Conservation (phyloP, 2,329 filamentous ascomycete species). For the Tricladium varicosporioides region DNA sequence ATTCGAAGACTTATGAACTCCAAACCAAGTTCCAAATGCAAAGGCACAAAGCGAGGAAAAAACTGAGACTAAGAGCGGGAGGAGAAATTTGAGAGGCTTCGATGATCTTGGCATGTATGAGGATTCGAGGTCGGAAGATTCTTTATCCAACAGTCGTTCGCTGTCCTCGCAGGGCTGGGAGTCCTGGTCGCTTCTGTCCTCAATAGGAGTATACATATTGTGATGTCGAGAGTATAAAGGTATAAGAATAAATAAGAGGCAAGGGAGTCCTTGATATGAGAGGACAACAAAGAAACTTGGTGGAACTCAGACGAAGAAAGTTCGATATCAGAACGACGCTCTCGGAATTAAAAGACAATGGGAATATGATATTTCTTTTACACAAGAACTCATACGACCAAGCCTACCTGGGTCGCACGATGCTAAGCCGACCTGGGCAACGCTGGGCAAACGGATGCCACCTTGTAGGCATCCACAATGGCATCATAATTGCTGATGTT, state of each 20-base stretch:
- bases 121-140: constrained; percentile 5
- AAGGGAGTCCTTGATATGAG: not conserved
- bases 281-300: no score
- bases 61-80: constrained; percentile 10
- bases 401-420: no score
- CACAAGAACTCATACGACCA: no score
- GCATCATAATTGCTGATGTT: no score
- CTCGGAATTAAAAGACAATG: no score
- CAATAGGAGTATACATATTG: constrained; percentile 17
- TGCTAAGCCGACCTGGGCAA: no score
- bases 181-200: constrained; percentile 17
- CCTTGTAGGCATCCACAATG: no score
- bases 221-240: no score
- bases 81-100: constrained; percentile 6
- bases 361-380: no score
- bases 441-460: no score
- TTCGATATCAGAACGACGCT: no score
- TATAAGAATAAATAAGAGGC: not conserved
- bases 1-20: constrained; percentile 14
- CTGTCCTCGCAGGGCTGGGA: constrained; percentile 18
- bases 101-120: constrained; percentile 3
- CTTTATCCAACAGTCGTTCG: constrained; percentile 18
- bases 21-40: constrained; percentile 24
- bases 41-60: constrained; percentile 15
- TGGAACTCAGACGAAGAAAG: no score